phyloP scores from a whole-genome alignment of 2,329 filamentous ascomycete genomes.

The Hypoxylon sp. region DNA sequence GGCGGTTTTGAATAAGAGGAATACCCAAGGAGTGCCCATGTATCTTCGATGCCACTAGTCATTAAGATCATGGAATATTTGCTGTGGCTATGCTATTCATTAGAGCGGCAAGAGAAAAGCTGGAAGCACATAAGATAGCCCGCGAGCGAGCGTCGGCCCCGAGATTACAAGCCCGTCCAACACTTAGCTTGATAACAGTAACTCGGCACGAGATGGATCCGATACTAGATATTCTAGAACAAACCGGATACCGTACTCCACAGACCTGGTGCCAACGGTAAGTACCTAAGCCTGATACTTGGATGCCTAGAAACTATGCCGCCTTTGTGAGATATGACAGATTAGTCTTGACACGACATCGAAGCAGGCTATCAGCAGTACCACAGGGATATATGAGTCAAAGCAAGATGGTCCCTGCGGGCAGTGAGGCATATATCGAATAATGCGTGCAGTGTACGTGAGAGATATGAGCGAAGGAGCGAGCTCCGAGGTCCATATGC shows the following conservation, averaged over 20 bases:
- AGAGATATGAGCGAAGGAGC: not conserved
- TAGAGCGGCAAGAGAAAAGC: not conserved
- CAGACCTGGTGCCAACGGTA: not conserved
- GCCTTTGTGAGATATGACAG: not conserved
- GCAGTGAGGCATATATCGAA: conserved; percentile 6
- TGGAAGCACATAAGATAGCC: not conserved
- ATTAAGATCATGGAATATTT: not conserved
- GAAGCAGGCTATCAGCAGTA: conserved; percentile 1
- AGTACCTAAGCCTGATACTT: too few species aligned
- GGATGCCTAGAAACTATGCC: not conserved
- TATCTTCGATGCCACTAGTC: not conserved
- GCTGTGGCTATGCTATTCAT: not conserved
- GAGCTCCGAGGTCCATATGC: conserved; percentile 16
- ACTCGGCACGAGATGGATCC: not conserved
- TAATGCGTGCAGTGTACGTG: conserved; percentile 1
- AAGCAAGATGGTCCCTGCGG: not conserved
- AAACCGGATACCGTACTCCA: not conserved
- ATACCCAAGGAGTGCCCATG: not conserved
- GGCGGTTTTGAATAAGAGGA: not conserved
- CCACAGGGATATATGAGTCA: conserved; percentile 19
- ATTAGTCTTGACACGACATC: not conserved
- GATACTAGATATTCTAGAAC: not conserved
- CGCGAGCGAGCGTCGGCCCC: not conserved
- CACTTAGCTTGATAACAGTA: not conserved
- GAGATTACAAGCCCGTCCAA: not conserved